Conservation (phyloP, 306 rosid genomes). For the Acacia confusa region DNA sequence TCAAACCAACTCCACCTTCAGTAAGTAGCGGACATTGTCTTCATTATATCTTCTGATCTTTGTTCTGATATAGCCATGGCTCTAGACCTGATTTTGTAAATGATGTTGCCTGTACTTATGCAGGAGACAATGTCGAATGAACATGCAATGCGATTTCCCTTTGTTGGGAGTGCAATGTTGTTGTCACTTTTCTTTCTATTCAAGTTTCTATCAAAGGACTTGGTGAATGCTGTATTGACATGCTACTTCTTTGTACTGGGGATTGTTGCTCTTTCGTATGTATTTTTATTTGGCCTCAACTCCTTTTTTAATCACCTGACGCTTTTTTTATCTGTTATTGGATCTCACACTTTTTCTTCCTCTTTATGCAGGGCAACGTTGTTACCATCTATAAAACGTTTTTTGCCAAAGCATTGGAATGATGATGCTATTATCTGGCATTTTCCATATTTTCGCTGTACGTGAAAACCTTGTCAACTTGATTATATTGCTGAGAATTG, state of each 20-base stretch:
- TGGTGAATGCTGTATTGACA: constrained; percentile 96
- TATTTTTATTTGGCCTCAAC: constrained; percentile 18
- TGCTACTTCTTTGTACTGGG: constrained; percentile 95
- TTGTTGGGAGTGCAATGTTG: constrained; percentile 99
- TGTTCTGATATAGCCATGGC: not conserved
- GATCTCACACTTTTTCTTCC: constrained; percentile 26
- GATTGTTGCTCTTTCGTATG: constrained; percentile 95
- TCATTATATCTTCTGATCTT: not conserved
- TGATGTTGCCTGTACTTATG: constrained; percentile 33
- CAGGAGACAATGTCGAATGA: constrained; percentile 99
- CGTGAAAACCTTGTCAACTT: constrained; percentile 34
- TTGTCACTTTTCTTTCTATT: constrained; percentile 92
- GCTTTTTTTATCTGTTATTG: not conserved
- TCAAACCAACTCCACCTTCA: constrained; percentile 93
- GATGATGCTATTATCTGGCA: constrained; percentile 64
- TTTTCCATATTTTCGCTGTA: constrained; percentile 89
- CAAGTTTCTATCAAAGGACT: constrained; percentile 96
- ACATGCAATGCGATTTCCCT: constrained; percentile 99
- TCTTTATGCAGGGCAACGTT: constrained; percentile 78
- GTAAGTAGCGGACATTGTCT: constrained; percentile 48
- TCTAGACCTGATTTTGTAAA: constrained; percentile 1
- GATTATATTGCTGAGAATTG: not conserved
- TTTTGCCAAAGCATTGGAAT: constrained; percentile 82
- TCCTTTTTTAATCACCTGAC: constrained; percentile 5
- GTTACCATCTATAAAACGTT: constrained; percentile 79